Conservation (phyloP, 768 basidiomycete genomes). For the Panaeolus papilionaceus region DNA sequence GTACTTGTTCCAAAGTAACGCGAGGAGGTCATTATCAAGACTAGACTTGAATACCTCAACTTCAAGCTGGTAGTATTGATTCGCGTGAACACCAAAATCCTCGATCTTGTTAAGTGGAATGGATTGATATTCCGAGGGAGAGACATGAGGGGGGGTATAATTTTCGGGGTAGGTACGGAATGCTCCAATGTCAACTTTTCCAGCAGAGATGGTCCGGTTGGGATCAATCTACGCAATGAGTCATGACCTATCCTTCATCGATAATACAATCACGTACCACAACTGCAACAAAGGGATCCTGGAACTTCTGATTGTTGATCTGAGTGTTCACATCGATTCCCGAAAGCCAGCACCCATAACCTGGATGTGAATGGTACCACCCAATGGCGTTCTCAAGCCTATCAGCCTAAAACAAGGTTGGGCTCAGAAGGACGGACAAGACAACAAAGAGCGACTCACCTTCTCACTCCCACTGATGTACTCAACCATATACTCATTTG, state of each 20-base stretch:
- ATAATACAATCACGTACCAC: constrained; percentile 65
- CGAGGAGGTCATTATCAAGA: constrained; percentile 86
- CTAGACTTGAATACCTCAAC: constrained; percentile 95
- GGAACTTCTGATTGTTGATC: constrained; percentile 91
- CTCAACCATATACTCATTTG: constrained; percentile 98
- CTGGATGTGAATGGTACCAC: constrained; percentile 99
- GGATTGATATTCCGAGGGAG: constrained; percentile 89
- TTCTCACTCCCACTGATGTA: constrained; percentile 84
- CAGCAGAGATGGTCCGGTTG: constrained; percentile 97
- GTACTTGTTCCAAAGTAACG: constrained; percentile 98
- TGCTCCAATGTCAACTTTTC: constrained; percentile 98
- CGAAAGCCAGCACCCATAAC: constrained; percentile 99
- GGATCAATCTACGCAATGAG: constrained; percentile 79
- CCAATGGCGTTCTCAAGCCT: constrained; percentile 88
- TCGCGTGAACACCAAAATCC: constrained; percentile 98
- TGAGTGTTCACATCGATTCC: constrained; percentile 99
- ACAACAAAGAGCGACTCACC: constrained; percentile 45
- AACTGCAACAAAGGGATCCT: constrained; percentile 97
- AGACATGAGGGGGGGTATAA: constrained; percentile 80
- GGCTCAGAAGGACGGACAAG: not conserved
- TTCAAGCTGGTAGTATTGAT: constrained; percentile 93
- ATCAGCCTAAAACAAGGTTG: constrained; percentile 62
- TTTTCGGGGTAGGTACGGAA: constrained; percentile 98
- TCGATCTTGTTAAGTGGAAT: constrained; percentile 98
- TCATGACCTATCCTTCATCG: not conserved